A percentile compares a stretch with the other conserved stretches of the same genome.
phyloP scores from a whole-genome alignment of 2,329 filamentous ascomycete genomes.

The Colletotrichum tropicale region DNA sequence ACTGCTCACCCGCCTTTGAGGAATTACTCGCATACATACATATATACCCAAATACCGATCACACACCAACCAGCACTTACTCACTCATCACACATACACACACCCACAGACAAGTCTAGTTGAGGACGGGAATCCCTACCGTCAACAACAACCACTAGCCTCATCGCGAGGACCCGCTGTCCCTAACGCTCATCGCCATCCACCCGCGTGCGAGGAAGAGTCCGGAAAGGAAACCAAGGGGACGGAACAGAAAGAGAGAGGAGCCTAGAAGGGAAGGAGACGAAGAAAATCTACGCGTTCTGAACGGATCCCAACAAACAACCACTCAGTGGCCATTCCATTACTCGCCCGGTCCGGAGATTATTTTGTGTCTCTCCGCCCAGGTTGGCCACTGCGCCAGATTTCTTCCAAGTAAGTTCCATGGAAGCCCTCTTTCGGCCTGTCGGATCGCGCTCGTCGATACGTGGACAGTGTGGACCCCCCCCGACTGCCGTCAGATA shows the following conservation, averaged over 20 bases:
- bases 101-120: neutral
- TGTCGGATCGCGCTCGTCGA: conserved; percentile 40
- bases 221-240: neutral
- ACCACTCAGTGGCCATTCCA: conserved; percentile 22
- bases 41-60: neutral
- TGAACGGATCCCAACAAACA: conserved; percentile 27
- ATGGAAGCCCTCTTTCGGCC: conserved; percentile 30
- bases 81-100: neutral
- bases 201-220: neutral
- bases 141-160: conserved; percentile 28
- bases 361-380: conserved; percentile 27
- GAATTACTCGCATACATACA: conserved; percentile 24
- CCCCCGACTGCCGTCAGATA: conserved; percentile 26
- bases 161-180: conserved; percentile 43
- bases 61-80: neutral
- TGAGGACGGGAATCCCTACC: conserved; percentile 26
- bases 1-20: conserved; percentile 23
- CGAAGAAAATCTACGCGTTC: conserved; percentile 37
- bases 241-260: neutral
- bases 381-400: conserved; percentile 34
- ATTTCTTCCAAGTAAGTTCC: conserved; percentile 46
- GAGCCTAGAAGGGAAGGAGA: conserved; percentile 2
- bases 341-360: conserved; percentile 30
- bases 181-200: conserved; percentile 34
- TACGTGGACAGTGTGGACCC: conserved; percentile 33